phyloP scores from a whole-genome alignment of 176 grass and related monocot genomes.

The Stipa capillata region DNA sequence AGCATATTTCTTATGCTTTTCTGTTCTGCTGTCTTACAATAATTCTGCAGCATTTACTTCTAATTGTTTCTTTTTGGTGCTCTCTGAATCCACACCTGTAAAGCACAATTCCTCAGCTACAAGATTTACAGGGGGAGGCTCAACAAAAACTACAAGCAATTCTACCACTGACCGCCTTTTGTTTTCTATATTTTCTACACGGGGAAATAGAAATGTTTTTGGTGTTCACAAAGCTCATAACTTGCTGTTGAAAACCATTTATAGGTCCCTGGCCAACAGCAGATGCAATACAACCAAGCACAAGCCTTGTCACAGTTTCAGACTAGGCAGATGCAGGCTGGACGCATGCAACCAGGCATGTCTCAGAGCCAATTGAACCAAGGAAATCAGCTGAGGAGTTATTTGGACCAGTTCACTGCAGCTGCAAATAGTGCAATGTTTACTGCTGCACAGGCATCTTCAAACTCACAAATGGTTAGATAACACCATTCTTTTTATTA shows the following conservation, averaged over 20 bases:
- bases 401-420: conserved; percentile 81
- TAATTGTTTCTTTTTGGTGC: background rate
- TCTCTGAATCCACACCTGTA: conserved; percentile 22
- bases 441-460: conserved; percentile 76
- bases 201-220: background rate
- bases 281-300: conserved; percentile 82
- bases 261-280: conserved; percentile 58
- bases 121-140: conserved; percentile 78
- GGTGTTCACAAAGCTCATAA: background rate
- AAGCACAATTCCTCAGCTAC: conserved; percentile 74
- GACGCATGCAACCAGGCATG: conserved; percentile 70
- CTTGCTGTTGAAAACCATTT: conserved; percentile 16
- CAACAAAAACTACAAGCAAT: conserved; percentile 87
- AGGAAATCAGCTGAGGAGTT: conserved; percentile 76
- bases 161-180: conserved; percentile 1
- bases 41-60: background rate
- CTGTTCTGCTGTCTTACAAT: background rate
- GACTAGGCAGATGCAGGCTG: conserved; percentile 67
- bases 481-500: background rate
- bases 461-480: conserved; percentile 88
- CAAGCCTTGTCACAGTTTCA: conserved; percentile 80
- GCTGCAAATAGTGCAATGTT: conserved; percentile 74
- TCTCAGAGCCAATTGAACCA: conserved; percentile 80
- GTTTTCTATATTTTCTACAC: conserved; percentile 2
- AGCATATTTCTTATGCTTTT: background rate